Evolutionary conservation across 2,329 filamentous ascomycete species (phyloP).

Genomic region (Hypoxylon sp.): DNA sequence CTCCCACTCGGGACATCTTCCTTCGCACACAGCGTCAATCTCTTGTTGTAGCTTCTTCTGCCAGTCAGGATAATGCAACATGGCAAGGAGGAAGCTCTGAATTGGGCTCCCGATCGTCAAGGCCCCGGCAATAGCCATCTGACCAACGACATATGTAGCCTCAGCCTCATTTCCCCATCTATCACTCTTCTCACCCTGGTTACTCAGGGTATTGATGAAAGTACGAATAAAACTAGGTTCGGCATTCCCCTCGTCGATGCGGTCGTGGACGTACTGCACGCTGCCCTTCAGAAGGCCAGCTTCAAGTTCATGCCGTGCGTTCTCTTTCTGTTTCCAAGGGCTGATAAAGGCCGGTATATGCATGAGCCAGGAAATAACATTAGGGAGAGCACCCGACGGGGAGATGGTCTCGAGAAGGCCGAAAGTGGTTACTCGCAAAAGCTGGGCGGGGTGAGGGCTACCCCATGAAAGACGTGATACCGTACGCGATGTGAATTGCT

Average conservation of each 20-base stretch:
- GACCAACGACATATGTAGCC: constrained; percentile 62
- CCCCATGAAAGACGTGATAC: constrained; percentile 64
- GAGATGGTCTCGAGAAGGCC: constrained; percentile 64
- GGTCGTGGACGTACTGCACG: constrained; percentile 56
- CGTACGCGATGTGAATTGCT: constrained; percentile 64
- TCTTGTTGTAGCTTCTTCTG: constrained; percentile 63
- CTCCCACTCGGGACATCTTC: constrained; percentile 62
- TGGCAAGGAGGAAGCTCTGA: constrained; percentile 60
- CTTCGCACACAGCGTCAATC: constrained; percentile 61
- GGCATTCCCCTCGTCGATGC: constrained; percentile 53
- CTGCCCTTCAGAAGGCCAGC: constrained; percentile 57
- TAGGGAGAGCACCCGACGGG: constrained; percentile 62
- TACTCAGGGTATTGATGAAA: constrained; percentile 56
- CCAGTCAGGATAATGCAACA: constrained; percentile 59
- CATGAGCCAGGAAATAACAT: constrained; percentile 58
- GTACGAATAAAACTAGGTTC: constrained; percentile 61
- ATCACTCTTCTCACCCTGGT: constrained; percentile 38
- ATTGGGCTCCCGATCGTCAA: constrained; percentile 62
- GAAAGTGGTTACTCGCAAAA: constrained; percentile 62
- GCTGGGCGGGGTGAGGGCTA: constrained; percentile 58
- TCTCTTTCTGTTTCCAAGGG: constrained; percentile 64
- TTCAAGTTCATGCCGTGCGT: constrained; percentile 59
- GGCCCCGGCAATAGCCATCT: constrained; percentile 65
- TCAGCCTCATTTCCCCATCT: constrained; percentile 56
- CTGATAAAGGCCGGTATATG: constrained; percentile 59